Evolutionary conservation across 345 rosid genomes (phyloP).

Genomic region (Gossypium stocksii): DNA sequence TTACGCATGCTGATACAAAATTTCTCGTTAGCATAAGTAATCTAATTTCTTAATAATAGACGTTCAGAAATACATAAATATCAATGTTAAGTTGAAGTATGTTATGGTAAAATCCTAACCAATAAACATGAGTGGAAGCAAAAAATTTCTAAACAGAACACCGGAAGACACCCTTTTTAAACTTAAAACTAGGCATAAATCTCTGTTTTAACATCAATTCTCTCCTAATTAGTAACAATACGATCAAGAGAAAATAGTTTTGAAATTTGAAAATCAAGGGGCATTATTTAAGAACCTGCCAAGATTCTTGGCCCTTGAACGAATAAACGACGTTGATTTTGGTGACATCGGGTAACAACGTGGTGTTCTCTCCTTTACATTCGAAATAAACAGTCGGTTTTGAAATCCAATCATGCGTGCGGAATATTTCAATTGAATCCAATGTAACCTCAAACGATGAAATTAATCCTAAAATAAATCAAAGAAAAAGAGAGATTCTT

Average conservation of each 20-base stretch:
- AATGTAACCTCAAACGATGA: slow-evolving; percentile 46
- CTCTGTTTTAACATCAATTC: not conserved
- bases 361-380: slow-evolving; percentile 61
- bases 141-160: too few relatives aligned
- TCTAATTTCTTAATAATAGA: too few relatives aligned
- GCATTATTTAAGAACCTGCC: slow-evolving; percentile 50
- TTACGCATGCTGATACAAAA: too few relatives aligned
- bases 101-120: too few relatives aligned
- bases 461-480: slow-evolving; percentile 32
- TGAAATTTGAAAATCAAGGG: not conserved
- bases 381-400: slow-evolving; percentile 56
- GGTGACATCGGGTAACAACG: slow-evolving; percentile 56
- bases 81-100: too few relatives aligned
- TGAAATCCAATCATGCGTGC: slow-evolving; percentile 49
- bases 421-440: slow-evolving; percentile 48
- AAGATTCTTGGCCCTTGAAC: slow-evolving; percentile 68
- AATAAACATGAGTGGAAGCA: too few relatives aligned
- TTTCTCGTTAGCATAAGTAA: too few relatives aligned
- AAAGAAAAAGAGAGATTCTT: slow-evolving; percentile 4
- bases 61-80: too few relatives aligned
- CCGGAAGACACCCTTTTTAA: not conserved
- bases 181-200: not conserved
- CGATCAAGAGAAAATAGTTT: not conserved
- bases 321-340: slow-evolving; percentile 29
- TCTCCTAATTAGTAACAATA: not conserved